Base-by-base conservation (phyloP, 768 basidiomycete species). In the Suillus discolor region DNA sequence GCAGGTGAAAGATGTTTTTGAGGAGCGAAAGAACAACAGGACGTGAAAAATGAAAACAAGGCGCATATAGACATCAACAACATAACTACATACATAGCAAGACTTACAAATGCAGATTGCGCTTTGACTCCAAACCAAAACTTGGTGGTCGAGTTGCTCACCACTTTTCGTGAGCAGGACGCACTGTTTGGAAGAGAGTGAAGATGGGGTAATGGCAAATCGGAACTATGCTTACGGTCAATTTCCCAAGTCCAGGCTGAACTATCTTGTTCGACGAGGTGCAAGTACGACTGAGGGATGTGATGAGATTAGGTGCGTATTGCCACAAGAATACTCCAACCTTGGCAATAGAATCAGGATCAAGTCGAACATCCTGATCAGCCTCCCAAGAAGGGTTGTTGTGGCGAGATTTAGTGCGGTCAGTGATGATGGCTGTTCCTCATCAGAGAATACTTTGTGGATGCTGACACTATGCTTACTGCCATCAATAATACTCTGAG, bases 241-340 rank as follows among this genome's bases (percentile, higher is more conserved):
- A 93, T 80, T 72, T 93, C 91, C 90, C 90, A 93, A 11, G 89
- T 88, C 89, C 85, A 90, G 7, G 89, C 84, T 47, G 89, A 89
- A 36, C 85, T 82, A 62, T 90, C 89, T 76, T 92, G 91, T 61
- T 86, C 83, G 8, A 80, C 83, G 23, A 93, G 85, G 71, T 84
- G 85, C 41, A 90, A 76, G 70, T 92, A 91, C 1, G 87, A 77
- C 91, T 92, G 67, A 11, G 60, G 23, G 34, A 18, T n/a, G 41
- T 23, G 39, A 54, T 41, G 3, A 28, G 61, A 69, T 23, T 69
- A 63, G 54, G 23, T 16, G 53, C 31, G 4, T 7, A 15, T 42
- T 15, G 18, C 13, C 0, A 45, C 16, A 65, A 31, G 11, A 3
- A 12, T 16, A 20, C 25, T 72, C 84, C 8, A 67, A 90, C 91